A percentile compares a stretch with the other conserved stretches of the same genome.
Conservation (phyloP, 371 early-diverging fungal genomes). For the Choanephora cucurbitarum region DNA sequence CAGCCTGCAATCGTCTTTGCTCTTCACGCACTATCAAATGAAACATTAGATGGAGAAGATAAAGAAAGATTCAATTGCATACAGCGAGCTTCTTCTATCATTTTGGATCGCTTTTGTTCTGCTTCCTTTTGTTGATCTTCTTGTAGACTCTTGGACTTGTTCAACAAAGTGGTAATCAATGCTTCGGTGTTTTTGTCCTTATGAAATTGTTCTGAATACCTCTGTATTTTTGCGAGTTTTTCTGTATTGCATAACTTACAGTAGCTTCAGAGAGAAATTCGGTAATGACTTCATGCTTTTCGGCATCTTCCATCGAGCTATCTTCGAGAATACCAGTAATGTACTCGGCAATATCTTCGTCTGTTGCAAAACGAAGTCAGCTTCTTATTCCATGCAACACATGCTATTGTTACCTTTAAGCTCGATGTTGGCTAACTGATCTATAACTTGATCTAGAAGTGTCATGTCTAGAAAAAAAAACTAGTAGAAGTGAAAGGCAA, state of each 20-base stretch:
- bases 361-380: no score
- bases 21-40: conserved; percentile 31
- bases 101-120: conserved; percentile 38
- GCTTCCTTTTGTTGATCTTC: conserved; percentile 38
- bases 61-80: no score
- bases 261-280: conserved; percentile 58
- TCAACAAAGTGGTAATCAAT: conserved; percentile 36
- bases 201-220: no score
- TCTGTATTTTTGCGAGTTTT: no score
- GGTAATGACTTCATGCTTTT: conserved; percentile 57
- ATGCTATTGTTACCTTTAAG: conserved; percentile 33
- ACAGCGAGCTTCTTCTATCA: conserved; percentile 48
- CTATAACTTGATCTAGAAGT: conserved; percentile 31
- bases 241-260: no score
- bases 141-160: conserved; percentile 41
- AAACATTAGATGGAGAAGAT: neutral
- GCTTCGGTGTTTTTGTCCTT: conserved; percentile 44
- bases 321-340: conserved; percentile 60
- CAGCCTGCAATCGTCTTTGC: conserved; percentile 20
- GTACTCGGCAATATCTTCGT: conserved; percentile 55
- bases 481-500: neutral
- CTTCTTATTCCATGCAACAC: no score
- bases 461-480: conserved; percentile 17
- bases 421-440: conserved; percentile 26
- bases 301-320: conserved; percentile 54